Evolutionary conservation across 371 early-diverging fungal species (phyloP), one percentile per base, ranked within the genome.

Genomic region (Catenaria anguillulae): DNA sequence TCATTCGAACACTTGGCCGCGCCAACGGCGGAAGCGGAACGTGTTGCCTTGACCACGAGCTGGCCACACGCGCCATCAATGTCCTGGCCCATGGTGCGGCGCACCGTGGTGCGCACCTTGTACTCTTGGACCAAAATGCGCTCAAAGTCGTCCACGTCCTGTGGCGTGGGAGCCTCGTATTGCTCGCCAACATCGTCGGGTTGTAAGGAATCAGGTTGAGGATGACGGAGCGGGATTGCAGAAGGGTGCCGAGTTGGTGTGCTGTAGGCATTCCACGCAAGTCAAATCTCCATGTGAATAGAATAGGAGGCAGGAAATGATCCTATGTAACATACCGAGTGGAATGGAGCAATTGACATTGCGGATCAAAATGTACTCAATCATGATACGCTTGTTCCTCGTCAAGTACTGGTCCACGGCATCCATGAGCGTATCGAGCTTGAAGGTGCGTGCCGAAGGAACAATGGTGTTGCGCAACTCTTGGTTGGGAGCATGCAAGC

Each of bases 401-500:
- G 36, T 29, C 33, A 58, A 13, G 43, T 58, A 58, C 13, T 33
- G n/a, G 31, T 58, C 58, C 24, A 58, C 58, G 0, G 58, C 58
- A 5, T 33, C 42, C 33, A 58, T 33, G 24, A 58, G 43, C 29
- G 12, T 10, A 8, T 58, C 58, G 36, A 58, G 43, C 33, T 15
- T 34, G 31, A 33, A 58, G 15, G 29, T 36, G 17, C 36, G 31
- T 10, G 58, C 58, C 13, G 35, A 26, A 8, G 95, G 93, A 23
- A 94, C 89, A 52, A 94, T 77, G 59, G 84, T 75, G 55, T 78
- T 74, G 24, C 95, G 77, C n/a, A 87, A 69, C 23, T 74, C 76
- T 63, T 93, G 84, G 36, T 81, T 86, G 31, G 88, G 84, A 0
- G 93, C 92, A 71, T 94, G 95, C 5, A 94, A 73, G 2, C 89